Conservation (phyloP, 1,284 basidiomycete genomes). For the Anthracocystis panici-leucophaei region DNA sequence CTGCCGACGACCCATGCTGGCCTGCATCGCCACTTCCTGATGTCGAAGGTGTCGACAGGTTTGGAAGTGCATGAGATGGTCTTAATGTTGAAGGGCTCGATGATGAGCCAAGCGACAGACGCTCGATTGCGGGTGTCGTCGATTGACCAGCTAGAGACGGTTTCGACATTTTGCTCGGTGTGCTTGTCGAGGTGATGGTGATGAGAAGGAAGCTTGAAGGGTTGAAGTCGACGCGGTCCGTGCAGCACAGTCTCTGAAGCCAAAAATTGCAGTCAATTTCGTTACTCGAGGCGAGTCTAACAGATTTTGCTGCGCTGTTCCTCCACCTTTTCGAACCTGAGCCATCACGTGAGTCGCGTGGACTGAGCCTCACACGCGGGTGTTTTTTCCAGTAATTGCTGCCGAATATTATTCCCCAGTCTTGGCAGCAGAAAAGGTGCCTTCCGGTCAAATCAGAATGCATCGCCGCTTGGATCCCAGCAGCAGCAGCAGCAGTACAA, state of each 20-base stretch:
- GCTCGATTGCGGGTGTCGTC: conserved; percentile 27
- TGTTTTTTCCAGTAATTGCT: conserved; percentile 19
- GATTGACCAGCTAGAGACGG: conserved; percentile 13
- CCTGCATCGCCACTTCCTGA: conserved; percentile 15
- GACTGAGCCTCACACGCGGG: conserved; percentile 26
- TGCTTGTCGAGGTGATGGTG: background rate
- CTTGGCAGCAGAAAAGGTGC: conserved; percentile 7
- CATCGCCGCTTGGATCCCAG: background rate
- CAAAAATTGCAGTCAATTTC: no score
- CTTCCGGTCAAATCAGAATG: conserved; percentile 23
- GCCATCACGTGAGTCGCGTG: conserved; percentile 48
- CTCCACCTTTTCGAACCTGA: conserved; percentile 17
- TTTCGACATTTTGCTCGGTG: conserved; percentile 22
- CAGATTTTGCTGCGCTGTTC: conserved; percentile 5
- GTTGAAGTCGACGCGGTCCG: conserved; percentile 18
- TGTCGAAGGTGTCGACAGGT: conserved; percentile 9
- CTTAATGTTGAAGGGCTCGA: conserved; percentile 22
- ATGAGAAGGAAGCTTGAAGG: background rate
- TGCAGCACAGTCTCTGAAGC: conserved; percentile 1
- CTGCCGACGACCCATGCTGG: conserved; percentile 23
- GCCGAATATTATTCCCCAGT: conserved; percentile 12
- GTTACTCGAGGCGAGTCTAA: conserved; percentile 14
- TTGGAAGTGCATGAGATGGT: conserved; percentile 45
- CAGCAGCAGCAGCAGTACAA: background rate
- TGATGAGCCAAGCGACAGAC: conserved; percentile 38